phyloP scores from a whole-genome alignment of 345 rosid genomes.

The Carallia pectinifolia region DNA sequence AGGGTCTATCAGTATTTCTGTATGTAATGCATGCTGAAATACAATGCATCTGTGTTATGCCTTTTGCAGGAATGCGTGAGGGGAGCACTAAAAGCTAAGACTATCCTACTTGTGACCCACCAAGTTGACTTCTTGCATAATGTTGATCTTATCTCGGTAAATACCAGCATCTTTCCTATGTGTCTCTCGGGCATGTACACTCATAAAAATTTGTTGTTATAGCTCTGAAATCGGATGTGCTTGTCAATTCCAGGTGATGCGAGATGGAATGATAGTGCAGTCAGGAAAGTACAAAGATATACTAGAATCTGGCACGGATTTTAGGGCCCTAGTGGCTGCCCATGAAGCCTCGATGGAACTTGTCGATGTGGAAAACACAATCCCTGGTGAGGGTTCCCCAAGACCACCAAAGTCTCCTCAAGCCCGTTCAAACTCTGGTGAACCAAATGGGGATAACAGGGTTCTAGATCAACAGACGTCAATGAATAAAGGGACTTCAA shows the following conservation, averaged over 20 bases:
- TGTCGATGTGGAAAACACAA: conserved; percentile 53
- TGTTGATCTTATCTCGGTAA: conserved; percentile 74
- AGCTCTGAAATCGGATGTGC: not conserved
- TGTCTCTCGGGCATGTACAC: not conserved
- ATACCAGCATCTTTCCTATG: conserved; percentile 2
- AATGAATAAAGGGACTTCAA: conserved; percentile 48
- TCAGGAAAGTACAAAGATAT: conserved; percentile 75
- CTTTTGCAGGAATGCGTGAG: conserved; percentile 75
- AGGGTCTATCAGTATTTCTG: not conserved
- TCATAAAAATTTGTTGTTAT: conserved; percentile 1
- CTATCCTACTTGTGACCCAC: conserved; percentile 85
- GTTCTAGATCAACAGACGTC: conserved; percentile 38
- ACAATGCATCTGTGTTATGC: conserved; percentile 1
- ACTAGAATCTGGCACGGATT: conserved; percentile 60
- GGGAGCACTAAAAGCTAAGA: conserved; percentile 80
- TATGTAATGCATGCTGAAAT: not conserved
- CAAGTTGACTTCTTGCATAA: conserved; percentile 96
- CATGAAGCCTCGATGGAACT: conserved; percentile 85
- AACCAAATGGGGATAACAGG: conserved; percentile 50
- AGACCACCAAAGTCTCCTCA: conserved; percentile 33
- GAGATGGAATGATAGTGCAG: conserved; percentile 82
- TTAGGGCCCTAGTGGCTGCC: conserved; percentile 75
- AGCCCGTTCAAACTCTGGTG: conserved; percentile 34
- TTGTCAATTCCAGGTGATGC: conserved; percentile 62
- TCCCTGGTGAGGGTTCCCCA: conserved; percentile 36